A percentile compares a stretch with the other conserved stretches of the same genome.
phyloP scores from a whole-genome alignment of 352 stramenopile genomes.

The Phytophthora meadii region DNA sequence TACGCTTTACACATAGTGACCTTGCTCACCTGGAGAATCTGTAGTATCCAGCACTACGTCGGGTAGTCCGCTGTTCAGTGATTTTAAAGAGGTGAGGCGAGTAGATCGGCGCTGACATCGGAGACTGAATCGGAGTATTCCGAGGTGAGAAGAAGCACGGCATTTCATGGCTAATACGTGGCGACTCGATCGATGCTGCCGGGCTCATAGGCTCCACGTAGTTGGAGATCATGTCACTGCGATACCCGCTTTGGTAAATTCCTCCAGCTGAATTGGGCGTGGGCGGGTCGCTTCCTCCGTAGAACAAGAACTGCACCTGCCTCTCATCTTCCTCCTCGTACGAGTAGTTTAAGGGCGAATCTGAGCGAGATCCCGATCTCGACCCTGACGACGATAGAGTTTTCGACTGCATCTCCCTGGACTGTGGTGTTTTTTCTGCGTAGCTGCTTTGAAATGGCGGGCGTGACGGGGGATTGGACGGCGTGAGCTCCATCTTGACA shows the following conservation, averaged over 20 bases:
- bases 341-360: conserved; percentile 29
- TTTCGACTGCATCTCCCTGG: conserved; percentile 25
- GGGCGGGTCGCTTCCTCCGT: conserved; percentile 49
- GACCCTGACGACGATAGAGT: conserved; percentile 22
- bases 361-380: conserved; percentile 22
- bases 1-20: conserved; percentile 14
- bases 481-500: conserved; percentile 40
- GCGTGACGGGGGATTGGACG: conserved; percentile 23
- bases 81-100: conserved; percentile 47
- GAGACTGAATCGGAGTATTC: conserved; percentile 37
- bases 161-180: conserved; percentile 55
- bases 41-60: conserved; percentile 31
- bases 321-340: conserved; percentile 50
- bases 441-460: conserved; percentile 15
- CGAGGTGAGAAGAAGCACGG: conserved; percentile 64
- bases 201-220: conserved; percentile 31
- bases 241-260: conserved; percentile 28
- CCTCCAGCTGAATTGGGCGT: conserved; percentile 41
- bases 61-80: conserved; percentile 30
- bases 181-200: conserved; percentile 34
- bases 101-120: conserved; percentile 40
- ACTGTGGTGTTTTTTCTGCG: conserved; percentile 12
- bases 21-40: conserved; percentile 35
- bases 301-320: conserved; percentile 65
- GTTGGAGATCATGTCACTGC: conserved; percentile 45